phyloP scores from a whole-genome alignment of 495 filamentous ascomycete genomes.

The Thozetella sp. region DNA sequence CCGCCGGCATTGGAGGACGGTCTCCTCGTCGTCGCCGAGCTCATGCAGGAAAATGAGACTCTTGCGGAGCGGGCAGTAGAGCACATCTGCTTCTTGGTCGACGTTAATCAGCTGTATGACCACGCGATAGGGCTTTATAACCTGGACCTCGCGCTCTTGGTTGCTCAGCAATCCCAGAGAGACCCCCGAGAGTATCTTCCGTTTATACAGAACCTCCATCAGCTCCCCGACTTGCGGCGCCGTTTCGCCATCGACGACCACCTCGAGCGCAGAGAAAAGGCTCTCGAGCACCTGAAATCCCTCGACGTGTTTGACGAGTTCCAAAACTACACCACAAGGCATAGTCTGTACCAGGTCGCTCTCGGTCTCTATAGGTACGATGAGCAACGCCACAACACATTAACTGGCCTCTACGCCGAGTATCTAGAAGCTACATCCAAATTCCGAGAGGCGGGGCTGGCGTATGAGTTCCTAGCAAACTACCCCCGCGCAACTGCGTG shows the following conservation, averaged over 20 bases:
- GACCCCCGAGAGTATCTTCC: slow-evolving; percentile 96
- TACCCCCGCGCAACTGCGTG: slow-evolving; percentile 72
- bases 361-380: slow-evolving; percentile 86
- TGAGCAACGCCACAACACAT: slow-evolving; percentile 47
- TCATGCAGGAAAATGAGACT: slow-evolving; percentile 67
- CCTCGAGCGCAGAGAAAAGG: slow-evolving; percentile 74
- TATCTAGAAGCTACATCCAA: slow-evolving; percentile 72
- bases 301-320: slow-evolving; percentile 72
- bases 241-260: slow-evolving; percentile 88
- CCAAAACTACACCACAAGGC: slow-evolving; percentile 71
- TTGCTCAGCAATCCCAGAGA: slow-evolving; percentile 95
- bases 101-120: slow-evolving; percentile 91
- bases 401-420: slow-evolving; percentile 77
- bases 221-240: slow-evolving; percentile 65
- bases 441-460: slow-evolving; percentile 82
- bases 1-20: slow-evolving; percentile 91
- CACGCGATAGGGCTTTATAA: slow-evolving; percentile 89
- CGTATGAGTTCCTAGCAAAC: slow-evolving; percentile 83
- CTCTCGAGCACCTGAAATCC: slow-evolving; percentile 71
- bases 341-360: slow-evolving; percentile 76
- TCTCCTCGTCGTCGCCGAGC: slow-evolving; percentile 70
- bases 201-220: slow-evolving; percentile 84
- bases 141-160: slow-evolving; percentile 83
- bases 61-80: slow-evolving; percentile 84
- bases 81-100: slow-evolving; percentile 95